Conservation (phyloP, 176 grass and related monocot species). For the Lolium perenne region DNA sequence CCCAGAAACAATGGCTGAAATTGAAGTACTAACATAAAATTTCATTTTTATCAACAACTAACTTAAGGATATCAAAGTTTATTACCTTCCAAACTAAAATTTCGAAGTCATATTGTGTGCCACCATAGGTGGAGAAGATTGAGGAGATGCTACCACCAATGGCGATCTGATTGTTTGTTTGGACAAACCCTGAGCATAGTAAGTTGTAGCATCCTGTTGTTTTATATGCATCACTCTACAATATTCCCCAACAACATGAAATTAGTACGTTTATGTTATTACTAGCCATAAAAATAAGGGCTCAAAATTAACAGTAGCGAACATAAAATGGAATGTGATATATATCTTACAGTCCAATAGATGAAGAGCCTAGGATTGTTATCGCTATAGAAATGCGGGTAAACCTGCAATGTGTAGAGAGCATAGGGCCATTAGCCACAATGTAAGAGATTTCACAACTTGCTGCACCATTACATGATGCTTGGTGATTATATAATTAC, state of each 20-base stretch:
- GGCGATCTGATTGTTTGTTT: constrained; percentile 81
- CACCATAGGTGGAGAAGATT: constrained; percentile 62
- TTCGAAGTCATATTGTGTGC: constrained; percentile 76
- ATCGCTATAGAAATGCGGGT: constrained; percentile 70
- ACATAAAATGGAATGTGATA: constrained; percentile 34
- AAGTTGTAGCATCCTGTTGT: constrained; percentile 89
- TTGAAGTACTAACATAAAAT: neutral
- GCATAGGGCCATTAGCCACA: neutral
- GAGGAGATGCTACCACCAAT: constrained; percentile 78
- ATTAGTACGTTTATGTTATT: neutral
- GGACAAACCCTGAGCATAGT: constrained; percentile 77
- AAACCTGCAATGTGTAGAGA: constrained; percentile 61
- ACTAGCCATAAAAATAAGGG: neutral
- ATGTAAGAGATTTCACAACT: neutral
- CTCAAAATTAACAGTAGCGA: neutral
- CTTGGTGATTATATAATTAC: too few species aligned
- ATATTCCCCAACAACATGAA: constrained; percentile 41
- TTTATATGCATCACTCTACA: constrained; percentile 80
- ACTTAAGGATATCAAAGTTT: constrained; percentile 32
- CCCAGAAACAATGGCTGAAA: neutral
- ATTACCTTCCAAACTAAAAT: constrained; percentile 88
- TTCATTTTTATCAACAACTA: neutral
- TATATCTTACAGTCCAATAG: constrained; percentile 82
- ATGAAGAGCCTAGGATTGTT: constrained; percentile 88
- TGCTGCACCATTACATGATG: neutral